Evolutionary conservation across 2,329 filamentous ascomycete species (phyloP).

Genomic region (Exutisphaerella laricina): DNA sequence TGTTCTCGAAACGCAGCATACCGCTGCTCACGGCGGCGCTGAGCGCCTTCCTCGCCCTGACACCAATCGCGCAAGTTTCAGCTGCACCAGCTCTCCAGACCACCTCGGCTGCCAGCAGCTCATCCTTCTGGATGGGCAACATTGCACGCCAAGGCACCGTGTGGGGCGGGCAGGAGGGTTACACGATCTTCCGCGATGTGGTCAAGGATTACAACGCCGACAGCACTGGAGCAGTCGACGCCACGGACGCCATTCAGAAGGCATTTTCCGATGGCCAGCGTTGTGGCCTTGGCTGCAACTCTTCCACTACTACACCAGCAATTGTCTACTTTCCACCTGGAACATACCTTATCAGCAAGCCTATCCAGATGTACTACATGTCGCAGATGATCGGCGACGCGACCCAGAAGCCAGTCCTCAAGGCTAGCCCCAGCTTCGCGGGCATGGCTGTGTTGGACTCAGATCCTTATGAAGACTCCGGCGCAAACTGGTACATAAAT

Average conservation of each 20-base stretch:
- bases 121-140: conserved; percentile 21
- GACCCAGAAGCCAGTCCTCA: conserved; percentile 58
- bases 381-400: conserved; percentile 87
- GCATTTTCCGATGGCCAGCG: conserved; percentile 73
- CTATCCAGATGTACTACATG: conserved; percentile 84
- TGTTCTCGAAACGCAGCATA: conserved; percentile 24
- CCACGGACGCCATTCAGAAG: conserved; percentile 80
- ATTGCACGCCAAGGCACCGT: conserved; percentile 51
- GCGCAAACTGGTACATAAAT: conserved; percentile 48
- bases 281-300: conserved; percentile 77
- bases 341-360: conserved; percentile 73
- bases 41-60: conserved; percentile 22
- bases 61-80: conserved; percentile 16
- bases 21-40: conserved; percentile 28
- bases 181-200: conserved; percentile 55
- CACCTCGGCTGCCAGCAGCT: conserved; percentile 9
- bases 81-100: conserved; percentile 14
- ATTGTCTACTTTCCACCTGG: conserved; percentile 89
- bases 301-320: conserved; percentile 74
- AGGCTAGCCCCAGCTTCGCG: conserved; percentile 27
- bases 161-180: conserved; percentile 55
- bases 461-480: conserved; percentile 67
- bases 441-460: conserved; percentile 56
- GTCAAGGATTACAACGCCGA: conserved; percentile 35
- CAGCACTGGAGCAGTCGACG: conserved; percentile 66